phyloP scores from a whole-genome alignment of 306 rosid genomes.

The Glycine latifolia region DNA sequence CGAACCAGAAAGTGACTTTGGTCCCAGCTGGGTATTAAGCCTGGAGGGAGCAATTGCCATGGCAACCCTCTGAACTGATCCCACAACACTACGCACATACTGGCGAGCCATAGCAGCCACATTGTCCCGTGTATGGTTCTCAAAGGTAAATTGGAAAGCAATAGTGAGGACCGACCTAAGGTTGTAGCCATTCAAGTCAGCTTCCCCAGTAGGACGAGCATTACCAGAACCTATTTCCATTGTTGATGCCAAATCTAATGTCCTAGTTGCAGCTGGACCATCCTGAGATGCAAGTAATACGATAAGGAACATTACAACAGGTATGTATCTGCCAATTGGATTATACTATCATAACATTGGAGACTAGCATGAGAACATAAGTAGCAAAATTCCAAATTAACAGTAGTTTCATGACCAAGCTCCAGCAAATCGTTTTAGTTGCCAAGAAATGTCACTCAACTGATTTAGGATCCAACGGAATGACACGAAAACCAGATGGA shows the following conservation, averaged over 20 bases:
- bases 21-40: conserved; percentile 64
- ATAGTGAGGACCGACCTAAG: conserved; percentile 91
- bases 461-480: conserved; percentile 88
- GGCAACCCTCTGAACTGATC: conserved; percentile 96
- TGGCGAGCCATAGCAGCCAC: conserved; percentile 99
- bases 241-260: conserved; percentile 90
- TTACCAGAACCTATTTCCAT: conserved; percentile 83
- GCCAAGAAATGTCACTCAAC: conserved; percentile 53
- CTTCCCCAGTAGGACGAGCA: conserved; percentile 66
- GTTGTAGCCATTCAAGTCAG: conserved; percentile 66
- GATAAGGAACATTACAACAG: no score
- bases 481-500: conserved; percentile 96
- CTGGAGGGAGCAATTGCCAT: conserved; percentile 96
- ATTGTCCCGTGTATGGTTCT: conserved; percentile 82
- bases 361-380: no score
- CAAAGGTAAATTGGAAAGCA: conserved; percentile 93
- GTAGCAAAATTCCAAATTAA: no score
- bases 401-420: background rate
- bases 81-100: conserved; percentile 90
- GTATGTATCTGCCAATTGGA: no score
- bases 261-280: conserved; percentile 66
- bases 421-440: no score
- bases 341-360: no score
- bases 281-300: conserved; percentile 54
- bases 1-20: conserved; percentile 82